These are phyloP conservation scores for Coemansia sp. DNA, from an alignment of 192 early-diverging fungal species.

Conservation along the genomic window DNA sequence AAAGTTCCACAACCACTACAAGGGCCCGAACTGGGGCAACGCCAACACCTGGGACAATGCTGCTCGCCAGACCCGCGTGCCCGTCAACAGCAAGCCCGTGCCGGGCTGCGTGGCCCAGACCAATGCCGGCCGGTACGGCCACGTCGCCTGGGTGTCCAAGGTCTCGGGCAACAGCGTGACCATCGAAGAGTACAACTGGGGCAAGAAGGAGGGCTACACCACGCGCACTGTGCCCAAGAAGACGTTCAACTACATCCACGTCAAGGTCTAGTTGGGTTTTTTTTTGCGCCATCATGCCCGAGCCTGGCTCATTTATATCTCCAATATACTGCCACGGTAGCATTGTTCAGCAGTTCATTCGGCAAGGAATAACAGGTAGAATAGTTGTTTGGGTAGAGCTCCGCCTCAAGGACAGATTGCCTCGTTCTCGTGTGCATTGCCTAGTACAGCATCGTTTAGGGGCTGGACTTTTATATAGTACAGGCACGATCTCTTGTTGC, in stretches of 20 bases:
- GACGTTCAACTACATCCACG: slow-evolving; percentile 36
- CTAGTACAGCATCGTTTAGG: too few relatives aligned
- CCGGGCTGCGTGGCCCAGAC: slow-evolving; percentile 17
- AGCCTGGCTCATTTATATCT: too few relatives aligned
- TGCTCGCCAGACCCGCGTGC: slow-evolving; percentile 10
- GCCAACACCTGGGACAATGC: slow-evolving; percentile 17
- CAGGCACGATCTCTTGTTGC: too few relatives aligned
- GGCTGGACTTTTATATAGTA: too few relatives aligned
- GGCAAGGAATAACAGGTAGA: too few relatives aligned
- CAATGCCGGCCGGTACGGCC: slow-evolving; percentile 20
- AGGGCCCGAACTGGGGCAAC: slow-evolving; percentile 17
- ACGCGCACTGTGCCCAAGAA: slow-evolving; percentile 27
- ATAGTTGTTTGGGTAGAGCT: too few relatives aligned
- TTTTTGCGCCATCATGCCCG: too few relatives aligned
- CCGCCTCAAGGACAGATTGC: too few relatives aligned
- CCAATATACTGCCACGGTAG: too few relatives aligned
- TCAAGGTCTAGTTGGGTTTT: slow-evolving; percentile 11
- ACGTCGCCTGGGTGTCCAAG: slow-evolving; percentile 40
- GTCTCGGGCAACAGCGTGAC: slow-evolving; percentile 35
- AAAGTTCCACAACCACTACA: slow-evolving; percentile 42
- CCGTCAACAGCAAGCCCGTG: slow-evolving; percentile 15
- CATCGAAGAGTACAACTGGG: slow-evolving; percentile 41
- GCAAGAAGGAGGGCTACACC: slow-evolving; percentile 9
- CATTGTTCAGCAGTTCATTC: too few relatives aligned
- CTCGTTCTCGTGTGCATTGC: too few relatives aligned